These are phyloP conservation scores for Epichloe sylvatica DNA, from an alignment of 2,329 filamentous ascomycete species.

Conservation along the genomic window DNA sequence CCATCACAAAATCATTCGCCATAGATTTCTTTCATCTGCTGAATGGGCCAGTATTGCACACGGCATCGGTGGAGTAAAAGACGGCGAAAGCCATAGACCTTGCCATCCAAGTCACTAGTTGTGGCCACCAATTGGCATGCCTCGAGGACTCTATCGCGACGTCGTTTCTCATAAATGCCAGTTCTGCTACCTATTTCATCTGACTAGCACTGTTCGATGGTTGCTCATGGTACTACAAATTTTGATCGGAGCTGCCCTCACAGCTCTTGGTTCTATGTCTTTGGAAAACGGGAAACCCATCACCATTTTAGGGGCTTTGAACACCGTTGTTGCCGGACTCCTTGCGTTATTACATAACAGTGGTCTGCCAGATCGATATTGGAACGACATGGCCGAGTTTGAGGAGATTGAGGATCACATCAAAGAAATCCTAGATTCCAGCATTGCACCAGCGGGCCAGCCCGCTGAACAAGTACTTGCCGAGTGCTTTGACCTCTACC, in stretches of 20 bases:
- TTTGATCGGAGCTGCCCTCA: conserved; percentile 33
- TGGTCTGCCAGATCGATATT: conserved; percentile 37
- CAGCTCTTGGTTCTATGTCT: conserved; percentile 33
- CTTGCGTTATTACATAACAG: conserved; percentile 40
- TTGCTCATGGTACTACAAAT: conserved; percentile 34
- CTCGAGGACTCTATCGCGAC: conserved; percentile 35
- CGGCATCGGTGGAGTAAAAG: conserved; percentile 32
- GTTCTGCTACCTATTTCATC: conserved; percentile 30
- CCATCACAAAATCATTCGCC: conserved; percentile 9
- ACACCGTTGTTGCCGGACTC: conserved; percentile 36
- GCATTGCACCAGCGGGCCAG: conserved; percentile 28
- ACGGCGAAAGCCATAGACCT: conserved; percentile 28
- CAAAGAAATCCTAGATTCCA: conserved; percentile 34
- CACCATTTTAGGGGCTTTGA: conserved; percentile 35
- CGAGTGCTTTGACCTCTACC: conserved; percentile 32
- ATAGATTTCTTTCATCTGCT: conserved; percentile 27
- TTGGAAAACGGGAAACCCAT: conserved; percentile 25
- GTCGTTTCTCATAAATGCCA: conserved; percentile 30
- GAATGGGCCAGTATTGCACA: conserved; percentile 35
- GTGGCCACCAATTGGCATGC: conserved; percentile 35
- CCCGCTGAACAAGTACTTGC: conserved; percentile 32
- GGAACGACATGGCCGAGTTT: conserved; percentile 35
- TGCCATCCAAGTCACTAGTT: conserved; percentile 27
- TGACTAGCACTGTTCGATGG: conserved; percentile 30
- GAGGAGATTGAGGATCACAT: conserved; percentile 35